These are phyloP conservation scores for Microcos paniculata DNA, from an alignment of 345 rosid species.

Conservation along the genomic window DNA sequence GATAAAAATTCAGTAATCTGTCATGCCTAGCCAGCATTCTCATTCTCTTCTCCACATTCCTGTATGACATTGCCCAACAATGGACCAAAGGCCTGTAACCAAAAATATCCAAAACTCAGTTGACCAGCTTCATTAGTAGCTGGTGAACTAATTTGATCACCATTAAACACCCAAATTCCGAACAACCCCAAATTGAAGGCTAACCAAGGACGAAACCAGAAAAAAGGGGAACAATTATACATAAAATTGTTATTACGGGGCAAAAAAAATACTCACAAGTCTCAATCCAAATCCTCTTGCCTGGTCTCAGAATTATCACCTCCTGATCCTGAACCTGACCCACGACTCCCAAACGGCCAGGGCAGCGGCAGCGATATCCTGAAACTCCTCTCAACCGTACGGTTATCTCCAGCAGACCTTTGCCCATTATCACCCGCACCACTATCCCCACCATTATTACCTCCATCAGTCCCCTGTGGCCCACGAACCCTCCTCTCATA, in stretches of 20 bases:
- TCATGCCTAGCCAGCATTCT: neutral
- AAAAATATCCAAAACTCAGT: neutral
- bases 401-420: conserved; percentile 28
- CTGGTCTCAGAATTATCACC: conserved; percentile 45
- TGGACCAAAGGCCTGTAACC: conserved; percentile 3
- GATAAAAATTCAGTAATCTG: neutral
- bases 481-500: conserved; percentile 46
- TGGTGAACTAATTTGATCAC: neutral
- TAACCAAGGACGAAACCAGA: neutral
- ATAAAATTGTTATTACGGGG: neutral
- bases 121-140: neutral
- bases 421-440: conserved; percentile 25
- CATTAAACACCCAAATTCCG: neutral
- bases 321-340: conserved; percentile 33
- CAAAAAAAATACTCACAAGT: conserved; percentile 20
- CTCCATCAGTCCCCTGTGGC: conserved; percentile 10
- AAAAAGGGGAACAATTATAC: neutral
- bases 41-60: neutral
- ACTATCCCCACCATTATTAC: conserved; percentile 13
- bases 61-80: neutral
- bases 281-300: conserved; percentile 65
- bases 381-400: conserved; percentile 51
- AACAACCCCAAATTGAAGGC: neutral
- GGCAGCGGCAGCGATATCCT: conserved; percentile 61
- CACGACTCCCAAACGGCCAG: conserved; percentile 43